Base-by-base conservation (phyloP, 2,329 filamentous ascomycete genomes). In the Alternaria hordeiaustralica region DNA sequence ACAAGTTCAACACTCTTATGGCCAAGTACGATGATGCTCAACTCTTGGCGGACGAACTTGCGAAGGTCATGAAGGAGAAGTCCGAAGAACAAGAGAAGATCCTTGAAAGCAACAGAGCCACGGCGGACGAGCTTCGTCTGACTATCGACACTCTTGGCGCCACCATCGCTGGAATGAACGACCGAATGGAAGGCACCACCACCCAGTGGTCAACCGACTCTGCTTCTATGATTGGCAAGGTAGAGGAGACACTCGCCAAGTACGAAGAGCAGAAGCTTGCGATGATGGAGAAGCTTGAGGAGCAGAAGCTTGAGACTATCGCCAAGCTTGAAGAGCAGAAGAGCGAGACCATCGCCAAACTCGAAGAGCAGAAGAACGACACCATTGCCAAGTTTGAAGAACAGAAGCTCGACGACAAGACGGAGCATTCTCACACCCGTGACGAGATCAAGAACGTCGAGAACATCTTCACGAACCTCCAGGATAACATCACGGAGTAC, bases 21-120 rank as follows among this genome's bases (percentile, higher is more conserved):
- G 84, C 87, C 70, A 97, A 96, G 78, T 96, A 97, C 74, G 94
- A 97, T 59, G 93, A 96, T 64, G 90, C 94, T 66, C 92, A 96
- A 74, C 82, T 87, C 20, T 84, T 88, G 8, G 86, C 93, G 28
- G 92, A 96, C 47, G 90, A 92, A 51, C 92, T 92, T 71, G 87
- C 89, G 53, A 89, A 90, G 68, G 87, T 90, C 33, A 88, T 89
- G 58, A 93, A 95, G 71, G 90, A 92, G 67, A 90, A 92, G 61
- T 89, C 92, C 30, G 82, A 87, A 33, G 87, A 91, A 67, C 89
- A 94, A 66, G 88, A 94, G 62, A 90, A 92, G 59, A 88, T 93
- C 5, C 84, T 96, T 8, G 85, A 89, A 15, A 88, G 86, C 64
- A 95, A 92, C 25, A 97, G 94, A 80, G 86, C 87, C 5, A 88